Evolutionary conservation across 78 protist genomes (phyloP).

Genomic region (Cavenderia fasciculata): DNA sequence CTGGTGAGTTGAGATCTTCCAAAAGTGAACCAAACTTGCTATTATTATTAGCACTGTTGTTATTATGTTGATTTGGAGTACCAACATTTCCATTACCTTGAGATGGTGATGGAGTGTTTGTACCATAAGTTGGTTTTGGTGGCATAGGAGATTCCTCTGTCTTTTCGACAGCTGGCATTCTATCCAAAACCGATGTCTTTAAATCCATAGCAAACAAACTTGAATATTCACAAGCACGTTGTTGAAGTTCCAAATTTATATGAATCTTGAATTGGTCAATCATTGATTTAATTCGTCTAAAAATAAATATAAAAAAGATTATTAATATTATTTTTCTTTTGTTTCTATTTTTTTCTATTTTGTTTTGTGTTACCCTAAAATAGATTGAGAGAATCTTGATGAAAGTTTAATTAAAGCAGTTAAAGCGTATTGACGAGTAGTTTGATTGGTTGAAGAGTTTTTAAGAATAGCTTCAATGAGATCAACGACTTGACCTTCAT

Average conservation of each 20-base stretch:
- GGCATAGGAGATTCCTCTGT: conserved; percentile 35
- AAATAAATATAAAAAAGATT: conserved; percentile 4
- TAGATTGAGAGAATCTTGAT: conserved; percentile 65
- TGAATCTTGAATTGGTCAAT: conserved; percentile 35
- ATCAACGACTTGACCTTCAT: conserved; percentile 72
- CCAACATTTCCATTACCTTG: neutral
- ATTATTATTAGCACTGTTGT: conserved; percentile 2
- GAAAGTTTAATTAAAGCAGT: conserved; percentile 89
- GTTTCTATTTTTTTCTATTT: neutral
- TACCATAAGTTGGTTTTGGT: conserved; percentile 1
- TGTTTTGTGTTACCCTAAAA: too few relatives aligned
- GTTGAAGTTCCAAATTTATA: conserved; percentile 92
- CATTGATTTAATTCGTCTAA: neutral
- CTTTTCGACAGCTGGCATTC: conserved; percentile 66
- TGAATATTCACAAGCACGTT: conserved; percentile 93
- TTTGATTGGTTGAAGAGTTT: conserved; percentile 38
- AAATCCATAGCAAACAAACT: conserved; percentile 64
- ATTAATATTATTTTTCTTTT: too few relatives aligned
- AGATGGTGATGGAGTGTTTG: conserved; percentile 37
- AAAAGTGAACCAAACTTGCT: conserved; percentile 34
- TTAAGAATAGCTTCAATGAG: conserved; percentile 63
- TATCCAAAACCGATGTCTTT: conserved; percentile 14
- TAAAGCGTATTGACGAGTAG: conserved; percentile 83
- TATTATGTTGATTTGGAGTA: conserved; percentile 1
- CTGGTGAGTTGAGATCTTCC: conserved; percentile 40